phyloP scores from a whole-genome alignment of 768 basidiomycete species.

The Rhodotorula diobovata region DNA sequence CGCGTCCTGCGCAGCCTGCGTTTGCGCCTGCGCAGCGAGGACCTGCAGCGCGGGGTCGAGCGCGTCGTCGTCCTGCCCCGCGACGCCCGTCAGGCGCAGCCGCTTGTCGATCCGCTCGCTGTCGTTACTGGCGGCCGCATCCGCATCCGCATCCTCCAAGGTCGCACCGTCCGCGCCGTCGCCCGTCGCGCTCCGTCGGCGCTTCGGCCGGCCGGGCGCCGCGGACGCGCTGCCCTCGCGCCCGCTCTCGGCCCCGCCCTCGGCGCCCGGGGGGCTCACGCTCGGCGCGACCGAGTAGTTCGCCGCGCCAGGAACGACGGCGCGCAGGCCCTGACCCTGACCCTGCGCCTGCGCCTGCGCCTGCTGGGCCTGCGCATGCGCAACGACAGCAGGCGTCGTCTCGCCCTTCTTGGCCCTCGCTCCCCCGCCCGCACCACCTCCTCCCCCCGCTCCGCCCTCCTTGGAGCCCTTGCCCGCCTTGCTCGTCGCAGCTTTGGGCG shows the following conservation, averaged over 20 bases:
- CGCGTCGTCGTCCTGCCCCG: background rate
- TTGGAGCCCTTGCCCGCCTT: background rate
- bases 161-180: background rate
- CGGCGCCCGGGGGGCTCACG: background rate
- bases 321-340: background rate
- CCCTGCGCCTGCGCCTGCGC: background rate
- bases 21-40: conserved; percentile 9
- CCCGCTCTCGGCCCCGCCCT: background rate
- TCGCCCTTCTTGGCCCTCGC: background rate
- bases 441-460: background rate
- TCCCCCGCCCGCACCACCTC: no score
- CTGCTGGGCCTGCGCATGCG: no score
- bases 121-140: no score
- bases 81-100: conserved; percentile 3
- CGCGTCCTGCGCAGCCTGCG: background rate
- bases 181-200: background rate
- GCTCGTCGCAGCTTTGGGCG: background rate
- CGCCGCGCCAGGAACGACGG: background rate
- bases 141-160: background rate
- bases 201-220: background rate
- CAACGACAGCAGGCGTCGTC: background rate
- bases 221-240: background rate
- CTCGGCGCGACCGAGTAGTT: background rate
- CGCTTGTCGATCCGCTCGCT: conserved; percentile 15
- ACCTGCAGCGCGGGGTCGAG: conserved; percentile 16